These are phyloP conservation scores for Alternaria metachromatica DNA, from an alignment of 2,329 filamentous ascomycete species.

Conservation along the genomic window DNA sequence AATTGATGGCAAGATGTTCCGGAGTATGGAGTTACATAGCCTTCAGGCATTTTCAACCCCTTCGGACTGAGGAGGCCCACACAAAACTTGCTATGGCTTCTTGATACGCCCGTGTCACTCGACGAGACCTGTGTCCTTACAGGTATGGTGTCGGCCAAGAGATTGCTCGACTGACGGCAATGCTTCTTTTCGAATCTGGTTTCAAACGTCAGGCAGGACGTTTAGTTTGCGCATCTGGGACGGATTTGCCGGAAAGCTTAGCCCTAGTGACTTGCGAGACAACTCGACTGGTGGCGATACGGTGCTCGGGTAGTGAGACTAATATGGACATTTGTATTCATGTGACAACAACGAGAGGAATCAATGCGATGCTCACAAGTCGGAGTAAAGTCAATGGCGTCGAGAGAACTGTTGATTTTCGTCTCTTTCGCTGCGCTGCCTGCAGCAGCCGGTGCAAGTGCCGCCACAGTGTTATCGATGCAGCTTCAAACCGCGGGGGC, in stretches of 20 bases:
- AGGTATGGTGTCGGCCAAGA: conserved; percentile 33
- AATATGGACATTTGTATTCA: background rate
- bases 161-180: conserved; percentile 25
- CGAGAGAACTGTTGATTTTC: background rate
- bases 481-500: background rate
- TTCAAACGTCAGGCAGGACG: conserved; percentile 34
- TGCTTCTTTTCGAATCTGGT: conserved; percentile 32
- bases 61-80: background rate
- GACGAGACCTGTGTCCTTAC: conserved; percentile 21
- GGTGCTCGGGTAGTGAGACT: background rate
- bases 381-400: background rate
- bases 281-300: conserved; percentile 4
- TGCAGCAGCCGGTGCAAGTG: background rate
- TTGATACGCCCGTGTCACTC: conserved; percentile 17
- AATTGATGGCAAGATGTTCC: conserved; percentile 2
- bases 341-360: background rate
- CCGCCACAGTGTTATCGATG: background rate
- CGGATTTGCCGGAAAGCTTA: conserved; percentile 22
- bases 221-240: conserved; percentile 35
- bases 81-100: background rate
- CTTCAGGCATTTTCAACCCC: conserved; percentile 14
- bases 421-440: background rate
- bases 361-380: background rate
- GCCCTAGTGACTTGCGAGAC: conserved; percentile 11
- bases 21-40: background rate